A percentile compares a stretch with the other conserved stretches of the same genome.
phyloP scores from a whole-genome alignment of 305 asterid species.

The Solanum hybrid region DNA sequence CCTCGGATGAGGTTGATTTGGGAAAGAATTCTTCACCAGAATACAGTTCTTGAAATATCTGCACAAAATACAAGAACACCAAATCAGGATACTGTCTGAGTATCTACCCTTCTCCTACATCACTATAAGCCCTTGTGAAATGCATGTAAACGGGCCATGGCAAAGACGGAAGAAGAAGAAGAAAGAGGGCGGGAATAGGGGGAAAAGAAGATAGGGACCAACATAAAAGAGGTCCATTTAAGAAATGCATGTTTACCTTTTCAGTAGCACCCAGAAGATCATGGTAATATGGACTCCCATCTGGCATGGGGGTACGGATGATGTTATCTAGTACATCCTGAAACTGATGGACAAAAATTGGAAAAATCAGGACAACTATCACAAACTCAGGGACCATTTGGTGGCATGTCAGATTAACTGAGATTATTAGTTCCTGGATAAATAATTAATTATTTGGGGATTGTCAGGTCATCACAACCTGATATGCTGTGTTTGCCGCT shows the following conservation, averaged over 20 bases:
- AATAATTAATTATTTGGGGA: neutral
- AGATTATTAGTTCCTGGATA: neutral
- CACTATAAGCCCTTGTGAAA: neutral
- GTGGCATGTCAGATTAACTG: neutral
- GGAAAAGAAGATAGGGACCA: neutral
- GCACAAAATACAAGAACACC: neutral
- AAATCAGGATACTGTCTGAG: neutral
- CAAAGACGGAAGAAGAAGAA: neutral
- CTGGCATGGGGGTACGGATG: neutral
- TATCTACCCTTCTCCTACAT: neutral
- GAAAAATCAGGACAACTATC: neutral
- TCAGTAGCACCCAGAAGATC: neutral
- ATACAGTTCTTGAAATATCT: neutral
- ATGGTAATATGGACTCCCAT: neutral
- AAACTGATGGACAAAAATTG: neutral
- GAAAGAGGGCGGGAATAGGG: neutral
- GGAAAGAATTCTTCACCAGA: conserved; percentile 2
- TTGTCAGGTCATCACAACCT: neutral
- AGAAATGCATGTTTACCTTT: neutral
- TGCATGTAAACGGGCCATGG: neutral
- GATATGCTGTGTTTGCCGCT: neutral
- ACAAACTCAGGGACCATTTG: neutral
- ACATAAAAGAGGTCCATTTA: neutral
- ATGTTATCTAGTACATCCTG: neutral
- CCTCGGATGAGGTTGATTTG: neutral